Conservation (phyloP, 108 stramenopile genomes). For the Cyclostephanos tholiformis region DNA sequence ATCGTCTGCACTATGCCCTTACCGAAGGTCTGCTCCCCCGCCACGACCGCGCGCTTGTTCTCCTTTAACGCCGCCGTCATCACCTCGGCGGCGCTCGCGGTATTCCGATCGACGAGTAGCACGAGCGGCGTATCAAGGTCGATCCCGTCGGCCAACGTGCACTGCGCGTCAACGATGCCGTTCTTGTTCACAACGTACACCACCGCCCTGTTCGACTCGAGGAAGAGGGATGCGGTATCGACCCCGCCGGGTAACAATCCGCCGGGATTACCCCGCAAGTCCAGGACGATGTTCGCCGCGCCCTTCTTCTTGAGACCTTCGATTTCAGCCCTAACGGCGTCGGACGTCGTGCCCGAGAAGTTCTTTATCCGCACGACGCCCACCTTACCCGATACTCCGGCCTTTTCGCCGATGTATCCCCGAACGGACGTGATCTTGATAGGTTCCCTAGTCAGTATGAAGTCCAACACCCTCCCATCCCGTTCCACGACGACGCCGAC, state of each 20-base stretch:
- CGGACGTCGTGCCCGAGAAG: constrained; percentile 87
- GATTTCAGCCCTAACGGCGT: constrained; percentile 71
- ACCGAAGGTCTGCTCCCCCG: constrained; percentile 86
- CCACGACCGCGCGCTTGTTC: constrained; percentile 76
- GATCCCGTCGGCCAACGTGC: constrained; percentile 66
- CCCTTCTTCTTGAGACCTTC: constrained; percentile 79
- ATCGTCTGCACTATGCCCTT: constrained; percentile 93
- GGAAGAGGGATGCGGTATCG: constrained; percentile 90
- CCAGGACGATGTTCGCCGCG: constrained; percentile 78
- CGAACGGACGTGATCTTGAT: constrained; percentile 87
- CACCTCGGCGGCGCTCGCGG: constrained; percentile 89
- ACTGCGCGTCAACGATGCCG: constrained; percentile 71
- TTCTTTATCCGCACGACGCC: constrained; percentile 87
- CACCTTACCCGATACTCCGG: constrained; percentile 56
- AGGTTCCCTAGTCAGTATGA: constrained; percentile 80
- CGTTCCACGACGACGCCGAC: constrained; percentile 76
- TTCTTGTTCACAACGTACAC: constrained; percentile 87
- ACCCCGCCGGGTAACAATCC: constrained; percentile 94
- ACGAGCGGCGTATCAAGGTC: constrained; percentile 71
- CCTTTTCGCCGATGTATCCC: constrained; percentile 60
- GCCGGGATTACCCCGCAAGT: constrained; percentile 93
- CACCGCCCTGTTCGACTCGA: constrained; percentile 76
- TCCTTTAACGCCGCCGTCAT: constrained; percentile 89
- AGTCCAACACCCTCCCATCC: constrained; percentile 75
- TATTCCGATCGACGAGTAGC: constrained; percentile 83